A percentile compares a stretch with the other conserved stretches of the same genome.
These are phyloP conservation scores for Hericium alpestre DNA, from an alignment of 768 basidiomycete species.

Conservation along the genomic window DNA sequence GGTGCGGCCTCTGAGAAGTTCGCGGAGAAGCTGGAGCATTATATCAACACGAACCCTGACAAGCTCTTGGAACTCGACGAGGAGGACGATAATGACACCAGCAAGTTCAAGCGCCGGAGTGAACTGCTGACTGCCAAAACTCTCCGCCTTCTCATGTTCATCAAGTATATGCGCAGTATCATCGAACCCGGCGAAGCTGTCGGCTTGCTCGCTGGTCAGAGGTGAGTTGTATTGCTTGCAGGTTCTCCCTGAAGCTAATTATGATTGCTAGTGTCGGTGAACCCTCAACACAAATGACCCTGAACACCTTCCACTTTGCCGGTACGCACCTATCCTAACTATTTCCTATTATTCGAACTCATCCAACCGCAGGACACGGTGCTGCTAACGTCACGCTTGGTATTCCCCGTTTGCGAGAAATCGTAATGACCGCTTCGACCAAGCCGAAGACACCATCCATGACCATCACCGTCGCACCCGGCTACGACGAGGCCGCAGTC, in stretches of 20 bases:
- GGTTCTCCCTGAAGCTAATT: neutral
- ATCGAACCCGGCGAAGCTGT: constrained; percentile 99
- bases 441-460: constrained; percentile 97
- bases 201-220: constrained; percentile 91
- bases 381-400: constrained; percentile 98
- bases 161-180: constrained; percentile 87
- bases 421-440: constrained; percentile 96
- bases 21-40: constrained; percentile 68
- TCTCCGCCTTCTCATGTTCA: constrained; percentile 79
- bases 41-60: constrained; percentile 66
- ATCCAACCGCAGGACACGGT: constrained; percentile 63
- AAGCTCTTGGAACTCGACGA: constrained; percentile 34
- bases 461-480: constrained; percentile 63
- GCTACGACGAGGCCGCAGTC: constrained; percentile 42
- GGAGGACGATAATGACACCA: constrained; percentile 30
- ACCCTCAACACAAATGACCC: constrained; percentile 98
- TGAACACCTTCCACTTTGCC: constrained; percentile 99
- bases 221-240: constrained; percentile 37
- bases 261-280: constrained; percentile 70
- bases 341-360: neutral
- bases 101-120: constrained; percentile 33
- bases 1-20: constrained; percentile 92
- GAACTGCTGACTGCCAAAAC: constrained; percentile 36
- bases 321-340: constrained; percentile 35
- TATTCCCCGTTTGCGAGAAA: constrained; percentile 96